Base-by-base conservation (phyloP, 169 alveolate species). In the Toxoplasma gondii region DNA sequence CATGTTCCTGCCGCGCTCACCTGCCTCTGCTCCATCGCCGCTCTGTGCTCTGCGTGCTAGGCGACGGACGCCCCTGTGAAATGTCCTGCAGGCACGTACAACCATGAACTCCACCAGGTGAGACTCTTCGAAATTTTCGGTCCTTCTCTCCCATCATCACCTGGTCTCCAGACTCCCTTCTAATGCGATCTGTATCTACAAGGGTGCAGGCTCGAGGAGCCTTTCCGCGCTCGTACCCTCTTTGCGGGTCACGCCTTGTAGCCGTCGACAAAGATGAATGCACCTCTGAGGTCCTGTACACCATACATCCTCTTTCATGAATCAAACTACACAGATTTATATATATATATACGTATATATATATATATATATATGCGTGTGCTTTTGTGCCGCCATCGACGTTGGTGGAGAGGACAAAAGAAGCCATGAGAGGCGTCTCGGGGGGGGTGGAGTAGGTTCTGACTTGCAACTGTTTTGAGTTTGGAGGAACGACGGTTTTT, bases 101-200 rank as follows among this genome's bases (percentile, higher is more conserved):
- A 82, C 41, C 64, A 64, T 5, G 39, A 29, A 22, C 67, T 43
- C 12, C 90, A 82, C 34, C 90, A 82, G 90, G 90, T 82, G 64
- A 64, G 74, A 19, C 74, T 4, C 31, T 31, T 64, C 7, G 22
- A 64, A 64, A 64, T 64, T 22, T 64, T 10, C 22, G 2, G 10
- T 27, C 29, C 44, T 34, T 34, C 12, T 12, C 36, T 70, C 27
- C 27, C 44, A 31, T 64, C 78, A 17, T 17, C n/a, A 27, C 27
- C 78, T 17, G 78, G 27, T 27, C 17, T 27, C 78, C n/a, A 64
- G 78, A 27, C 27, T 64, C 78, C 78, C 78, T 64, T 64, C 78
- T 64, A 27, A 27, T 27, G 78, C 17, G 78, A 22, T 27, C 78
- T 22, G 17, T 64, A 64, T 17, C 78, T 22, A 22, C 78, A 27